These are phyloP conservation scores for Penicillium rolfsii DNA, from an alignment of 2,329 filamentous ascomycete genomes.

Conservation along the genomic window DNA sequence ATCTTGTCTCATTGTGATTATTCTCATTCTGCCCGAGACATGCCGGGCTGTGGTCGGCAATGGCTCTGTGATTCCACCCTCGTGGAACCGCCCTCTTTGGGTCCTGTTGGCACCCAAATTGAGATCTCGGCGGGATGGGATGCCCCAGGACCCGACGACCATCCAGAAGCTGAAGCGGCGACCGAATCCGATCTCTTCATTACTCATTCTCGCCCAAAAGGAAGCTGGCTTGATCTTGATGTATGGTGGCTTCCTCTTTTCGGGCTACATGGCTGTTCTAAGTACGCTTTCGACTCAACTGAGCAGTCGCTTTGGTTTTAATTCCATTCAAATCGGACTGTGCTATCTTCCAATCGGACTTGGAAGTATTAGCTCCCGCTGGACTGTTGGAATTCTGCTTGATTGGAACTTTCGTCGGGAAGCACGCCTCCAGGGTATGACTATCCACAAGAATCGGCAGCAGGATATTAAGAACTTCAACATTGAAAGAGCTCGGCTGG, in stretches of 20 bases:
- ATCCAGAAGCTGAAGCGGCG: conserved; percentile 20
- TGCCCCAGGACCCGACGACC: conserved; percentile 12
- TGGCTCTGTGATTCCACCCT: conserved; percentile 32
- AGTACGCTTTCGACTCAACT: conserved; percentile 51
- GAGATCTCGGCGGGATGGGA: not conserved
- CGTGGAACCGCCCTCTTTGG: conserved; percentile 31
- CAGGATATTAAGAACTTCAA: conserved; percentile 58
- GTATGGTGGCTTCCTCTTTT: conserved; percentile 46
- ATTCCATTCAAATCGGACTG: conserved; percentile 29
- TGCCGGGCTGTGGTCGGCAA: conserved; percentile 44
- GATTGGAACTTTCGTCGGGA: conserved; percentile 73
- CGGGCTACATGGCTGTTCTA: conserved; percentile 50
- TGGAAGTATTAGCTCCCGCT: conserved; percentile 35
- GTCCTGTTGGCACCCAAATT: conserved; percentile 1
- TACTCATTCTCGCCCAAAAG: conserved; percentile 39
- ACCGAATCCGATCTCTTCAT: conserved; percentile 28
- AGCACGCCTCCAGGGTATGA: conserved; percentile 56
- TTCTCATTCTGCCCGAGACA: conserved; percentile 59
- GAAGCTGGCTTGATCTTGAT: conserved; percentile 40
- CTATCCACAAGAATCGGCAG: conserved; percentile 45
- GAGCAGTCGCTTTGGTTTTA: conserved; percentile 22
- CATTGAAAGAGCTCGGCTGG: conserved; percentile 48
- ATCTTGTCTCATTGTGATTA: conserved; percentile 56
- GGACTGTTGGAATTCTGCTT: conserved; percentile 47
- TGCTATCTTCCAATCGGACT: conserved; percentile 29